These are phyloP conservation scores for Zymoseptoria brevis DNA, from an alignment of 2,329 filamentous ascomycete species.

Conservation along the genomic window DNA sequence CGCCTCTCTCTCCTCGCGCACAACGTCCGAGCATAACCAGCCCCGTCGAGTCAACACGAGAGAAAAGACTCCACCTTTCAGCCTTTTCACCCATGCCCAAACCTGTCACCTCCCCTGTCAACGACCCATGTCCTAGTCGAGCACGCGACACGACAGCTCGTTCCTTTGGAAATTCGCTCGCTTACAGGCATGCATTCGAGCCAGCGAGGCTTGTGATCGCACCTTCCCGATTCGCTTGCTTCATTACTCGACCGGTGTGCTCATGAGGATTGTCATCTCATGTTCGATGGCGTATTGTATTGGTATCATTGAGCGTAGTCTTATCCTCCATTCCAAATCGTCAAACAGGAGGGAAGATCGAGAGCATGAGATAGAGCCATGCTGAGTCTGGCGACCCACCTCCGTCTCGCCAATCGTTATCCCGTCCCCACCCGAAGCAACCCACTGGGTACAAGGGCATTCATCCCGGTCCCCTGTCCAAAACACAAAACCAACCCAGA, in stretches of 20 bases:
- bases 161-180: not conserved
- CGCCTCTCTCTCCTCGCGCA: not conserved
- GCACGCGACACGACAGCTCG: not conserved
- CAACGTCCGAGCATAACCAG: not conserved
- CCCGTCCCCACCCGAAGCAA: not conserved
- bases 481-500: not conserved
- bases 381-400: not conserved
- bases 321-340: not conserved
- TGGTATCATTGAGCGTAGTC: not conserved
- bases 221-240: not conserved
- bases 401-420: not conserved
- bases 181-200: not conserved
- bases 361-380: not conserved
- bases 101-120: conserved; percentile 20
- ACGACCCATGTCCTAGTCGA: conserved; percentile 1
- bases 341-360: not conserved
- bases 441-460: not conserved
- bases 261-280: not conserved
- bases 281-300: not conserved
- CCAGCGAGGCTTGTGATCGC: not conserved
- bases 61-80: not conserved
- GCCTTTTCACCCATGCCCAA: conserved; percentile 9
- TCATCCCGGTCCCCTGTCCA: not conserved
- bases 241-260: not conserved
- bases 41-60: not conserved